A percentile compares a stretch with the other conserved stretches of the same genome.
Evolutionary conservation across 1,284 basidiomycete species (phyloP).

Genomic region (Tranzscheliella williamsii): DNA sequence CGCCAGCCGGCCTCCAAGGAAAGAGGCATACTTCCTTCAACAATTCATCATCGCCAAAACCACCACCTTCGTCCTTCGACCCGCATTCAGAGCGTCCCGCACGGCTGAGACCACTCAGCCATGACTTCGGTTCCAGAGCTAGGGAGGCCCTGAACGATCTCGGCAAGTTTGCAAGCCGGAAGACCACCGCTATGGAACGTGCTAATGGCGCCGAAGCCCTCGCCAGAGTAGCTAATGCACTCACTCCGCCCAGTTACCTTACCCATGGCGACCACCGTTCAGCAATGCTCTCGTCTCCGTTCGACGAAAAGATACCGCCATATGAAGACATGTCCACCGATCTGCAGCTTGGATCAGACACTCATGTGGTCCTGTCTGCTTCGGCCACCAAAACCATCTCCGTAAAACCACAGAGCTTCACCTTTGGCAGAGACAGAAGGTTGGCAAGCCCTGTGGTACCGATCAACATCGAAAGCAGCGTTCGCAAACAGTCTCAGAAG

Average conservation of each 20-base stretch:
- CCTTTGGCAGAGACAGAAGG: constrained; percentile 18
- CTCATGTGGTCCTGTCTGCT: constrained; percentile 2
- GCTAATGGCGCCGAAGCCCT: constrained; percentile 21
- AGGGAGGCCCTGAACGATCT: constrained; percentile 29
- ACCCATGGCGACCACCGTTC: background rate
- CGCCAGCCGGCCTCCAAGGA: background rate
- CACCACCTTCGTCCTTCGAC: constrained; percentile 13
- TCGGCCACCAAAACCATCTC: constrained; percentile 3
- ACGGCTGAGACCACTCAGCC: constrained; percentile 11
- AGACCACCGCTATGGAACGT: constrained; percentile 14
- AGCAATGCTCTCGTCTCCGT: constrained; percentile 1
- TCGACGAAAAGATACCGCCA: background rate
- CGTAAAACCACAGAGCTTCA: constrained; percentile 23
- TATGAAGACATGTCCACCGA: background rate
- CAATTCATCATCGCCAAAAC: constrained; percentile 4
- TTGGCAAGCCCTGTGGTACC: constrained; percentile 3
- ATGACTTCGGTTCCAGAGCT: constrained; percentile 22
- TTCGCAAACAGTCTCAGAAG: background rate
- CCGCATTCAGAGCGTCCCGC: background rate
- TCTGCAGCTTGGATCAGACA: constrained; percentile 5
- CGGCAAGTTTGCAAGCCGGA: constrained; percentile 13
- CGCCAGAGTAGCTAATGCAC: constrained; percentile 22
- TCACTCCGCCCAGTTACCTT: constrained; percentile 4
- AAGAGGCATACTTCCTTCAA: constrained; percentile 7
- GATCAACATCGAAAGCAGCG: constrained; percentile 4